Base-by-base conservation (phyloP, 192 early-diverging fungal species). In the Kappamyces sp. region DNA sequence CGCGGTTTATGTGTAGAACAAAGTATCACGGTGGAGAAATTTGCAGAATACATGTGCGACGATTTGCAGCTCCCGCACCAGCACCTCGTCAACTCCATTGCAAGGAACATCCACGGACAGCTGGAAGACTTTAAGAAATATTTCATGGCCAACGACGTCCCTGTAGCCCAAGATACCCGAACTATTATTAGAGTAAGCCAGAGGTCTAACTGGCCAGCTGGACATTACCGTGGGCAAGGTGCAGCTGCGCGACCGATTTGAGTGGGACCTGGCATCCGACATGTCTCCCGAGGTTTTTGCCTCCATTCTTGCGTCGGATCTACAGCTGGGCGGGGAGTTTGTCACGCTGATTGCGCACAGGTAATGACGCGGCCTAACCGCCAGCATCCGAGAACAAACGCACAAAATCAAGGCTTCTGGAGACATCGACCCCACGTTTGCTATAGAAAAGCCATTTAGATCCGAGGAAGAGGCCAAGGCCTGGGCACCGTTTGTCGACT, bases 181-280 rank as follows among this genome's bases (percentile, higher is more conserved):
- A 32, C 42, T 29, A 4, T 29, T 8, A 58, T 58, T 40, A 58
- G 31, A n/a, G 43, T 58, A 5, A 9, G 6, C 39, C 8, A 14
- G 15, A 38, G 5, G 42, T 33, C 35, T 9, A 15, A n/a, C 22
- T 0, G 12, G 22, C 30, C 7, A 86, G 73, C 67, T 91, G 29
- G 89, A 91, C 67, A 62, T 91, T 14, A 82, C 89, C 65, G 78
- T 88, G 2, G 89, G 88, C 33, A 72, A 78, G 45, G 73, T 85
- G 22, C 82, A 87, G 61, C 67, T 90, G 45, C 73, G 85, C 29
- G 89, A 91, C 63, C 71, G 81, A 2, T 78, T 91, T 50, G 88
- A 90, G 70, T 91, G 89, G 89, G 51, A 53, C 40, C 15, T 53
- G n/a, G 6, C 51, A 83, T 66, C 76, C 47, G 67, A 58, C 11